These are phyloP conservation scores for Gryganskiella cystojenkinii DNA, from an alignment of 192 early-diverging fungal species.

Conservation along the genomic window DNA sequence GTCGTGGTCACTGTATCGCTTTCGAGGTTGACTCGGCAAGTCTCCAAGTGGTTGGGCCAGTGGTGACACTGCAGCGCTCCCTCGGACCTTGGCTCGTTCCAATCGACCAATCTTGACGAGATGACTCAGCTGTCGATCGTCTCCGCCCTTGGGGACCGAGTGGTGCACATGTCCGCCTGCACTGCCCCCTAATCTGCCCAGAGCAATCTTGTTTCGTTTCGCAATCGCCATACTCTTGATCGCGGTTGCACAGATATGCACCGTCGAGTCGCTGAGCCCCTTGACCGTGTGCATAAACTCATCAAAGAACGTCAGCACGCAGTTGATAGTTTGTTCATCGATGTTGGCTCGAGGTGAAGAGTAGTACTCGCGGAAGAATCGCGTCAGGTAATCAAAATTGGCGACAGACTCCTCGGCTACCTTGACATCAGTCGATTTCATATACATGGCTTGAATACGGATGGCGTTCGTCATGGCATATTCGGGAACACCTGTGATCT, in stretches of 20 bases:
- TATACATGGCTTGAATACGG: conserved; percentile 41
- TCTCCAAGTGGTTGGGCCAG: not conserved
- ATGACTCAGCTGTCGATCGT: conserved; percentile 23
- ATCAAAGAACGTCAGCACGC: conserved; percentile 43
- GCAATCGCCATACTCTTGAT: conserved; percentile 51
- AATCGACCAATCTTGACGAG: conserved; percentile 38
- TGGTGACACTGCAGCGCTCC: conserved; percentile 12
- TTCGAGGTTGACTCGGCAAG: conserved; percentile 1
- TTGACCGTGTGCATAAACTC: conserved; percentile 42
- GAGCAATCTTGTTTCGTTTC: conserved; percentile 23
- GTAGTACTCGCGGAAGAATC: conserved; percentile 41
- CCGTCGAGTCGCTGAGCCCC: conserved; percentile 39
- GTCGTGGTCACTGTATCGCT: conserved; percentile 28
- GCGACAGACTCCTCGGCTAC: conserved; percentile 1
- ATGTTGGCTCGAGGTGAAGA: conserved; percentile 24
- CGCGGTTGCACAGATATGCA: conserved; percentile 33
- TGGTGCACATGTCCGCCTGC: not conserved
- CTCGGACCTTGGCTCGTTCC: conserved; percentile 24
- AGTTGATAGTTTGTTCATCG: conserved; percentile 36
- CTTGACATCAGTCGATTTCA: conserved; percentile 25
- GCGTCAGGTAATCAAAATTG: conserved; percentile 35
- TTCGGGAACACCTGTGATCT: conserved; percentile 20
- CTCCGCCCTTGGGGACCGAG: not conserved
- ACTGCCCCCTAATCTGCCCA: not conserved
- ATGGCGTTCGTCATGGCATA: conserved; percentile 33